Evolutionary conservation across 305 asterid genomes (phyloP), one percentile per base, ranked within the genome.

Genomic region (Solanum hybrid): DNA sequence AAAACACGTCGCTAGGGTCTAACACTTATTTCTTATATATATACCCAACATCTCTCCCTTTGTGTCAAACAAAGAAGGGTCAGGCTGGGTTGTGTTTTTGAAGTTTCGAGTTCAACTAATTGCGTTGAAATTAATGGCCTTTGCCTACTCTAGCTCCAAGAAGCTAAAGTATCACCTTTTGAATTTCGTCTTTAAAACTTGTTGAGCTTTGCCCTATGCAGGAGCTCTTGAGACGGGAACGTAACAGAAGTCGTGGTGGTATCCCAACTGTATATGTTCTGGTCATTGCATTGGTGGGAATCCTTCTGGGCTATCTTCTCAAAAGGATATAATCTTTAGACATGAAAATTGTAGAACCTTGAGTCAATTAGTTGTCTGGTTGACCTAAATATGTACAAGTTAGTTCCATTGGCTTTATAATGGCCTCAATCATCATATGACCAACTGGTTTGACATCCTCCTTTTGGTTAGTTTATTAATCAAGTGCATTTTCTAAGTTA

Each of bases 291-390:
- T 92, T 95, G 92, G 91, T 95, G 75, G 96, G 96, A 86, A 90
- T 94, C 90, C 90, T 94, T 34, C 87, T 95, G 93, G 98, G 98
- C 57, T 95, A 95, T 90, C 94, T 94, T 67, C 88, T 94, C 87
- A 94, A 95, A 94, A 92, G 93, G 90, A 92, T 94, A 57, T 93
- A 91, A 93, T 91, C 74, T 18, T 29, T 83, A 46, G 28, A 42
- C 40, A 18, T 57, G 91, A 90, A 88, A 87, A 87, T 34, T 84
- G 86, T 89, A 96, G 95, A 93, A 91, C 90, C 89, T 87, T 91
- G 92, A 91, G 83, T 91, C 91, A 4, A 91, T 90, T 92, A 92
- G 95, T 87, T 91, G 90, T 95, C 90, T 92, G 91, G 80, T 93
- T 86, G 92, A 89, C 94, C 89, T 18, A 92, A 88, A 89, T 86